Conservation (phyloP, 164 flowering plant species). For the Macadamia tetraphylla region DNA sequence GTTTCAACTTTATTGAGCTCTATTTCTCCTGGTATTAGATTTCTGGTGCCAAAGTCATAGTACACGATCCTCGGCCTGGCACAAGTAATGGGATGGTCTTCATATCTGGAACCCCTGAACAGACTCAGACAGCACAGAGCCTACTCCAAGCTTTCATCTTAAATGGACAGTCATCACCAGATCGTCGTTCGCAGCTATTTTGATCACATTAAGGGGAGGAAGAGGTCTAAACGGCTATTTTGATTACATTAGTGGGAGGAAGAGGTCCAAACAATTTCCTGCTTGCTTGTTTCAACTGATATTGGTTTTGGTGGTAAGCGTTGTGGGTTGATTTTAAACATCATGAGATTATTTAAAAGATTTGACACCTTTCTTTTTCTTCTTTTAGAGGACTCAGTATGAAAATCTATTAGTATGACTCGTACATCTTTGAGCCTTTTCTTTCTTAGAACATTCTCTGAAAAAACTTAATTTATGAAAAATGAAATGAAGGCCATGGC, state of each 20-base stretch:
- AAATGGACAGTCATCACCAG: constrained; percentile 34
- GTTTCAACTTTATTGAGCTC: background rate
- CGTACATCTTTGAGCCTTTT: too few species aligned
- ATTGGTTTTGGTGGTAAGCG: background rate
- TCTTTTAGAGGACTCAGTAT: too few species aligned
- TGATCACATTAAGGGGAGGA: background rate
- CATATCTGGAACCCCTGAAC: constrained; percentile 88
- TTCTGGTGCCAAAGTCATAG: constrained; percentile 76
- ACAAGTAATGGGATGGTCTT: constrained; percentile 44
- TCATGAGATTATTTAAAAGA: too few species aligned
- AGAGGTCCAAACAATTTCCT: too few species aligned
- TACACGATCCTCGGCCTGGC: constrained; percentile 68
- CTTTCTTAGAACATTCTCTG: too few species aligned
- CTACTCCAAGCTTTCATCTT: constrained; percentile 91
- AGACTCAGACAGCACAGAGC: constrained; percentile 89
- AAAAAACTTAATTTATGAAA: too few species aligned
- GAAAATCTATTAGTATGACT: too few species aligned
- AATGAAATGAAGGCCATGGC: too few species aligned
- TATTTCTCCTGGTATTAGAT: constrained; percentile 44
- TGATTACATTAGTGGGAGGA: background rate
- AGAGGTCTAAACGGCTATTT: background rate
- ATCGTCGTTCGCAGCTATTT: background rate
- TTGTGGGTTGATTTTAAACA: too few species aligned
- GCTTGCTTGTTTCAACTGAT: background rate
- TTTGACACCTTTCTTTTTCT: too few species aligned